Evolutionary conservation across 2,329 filamentous ascomycete species (phyloP).

Genomic region (Paraphoma sp.): DNA sequence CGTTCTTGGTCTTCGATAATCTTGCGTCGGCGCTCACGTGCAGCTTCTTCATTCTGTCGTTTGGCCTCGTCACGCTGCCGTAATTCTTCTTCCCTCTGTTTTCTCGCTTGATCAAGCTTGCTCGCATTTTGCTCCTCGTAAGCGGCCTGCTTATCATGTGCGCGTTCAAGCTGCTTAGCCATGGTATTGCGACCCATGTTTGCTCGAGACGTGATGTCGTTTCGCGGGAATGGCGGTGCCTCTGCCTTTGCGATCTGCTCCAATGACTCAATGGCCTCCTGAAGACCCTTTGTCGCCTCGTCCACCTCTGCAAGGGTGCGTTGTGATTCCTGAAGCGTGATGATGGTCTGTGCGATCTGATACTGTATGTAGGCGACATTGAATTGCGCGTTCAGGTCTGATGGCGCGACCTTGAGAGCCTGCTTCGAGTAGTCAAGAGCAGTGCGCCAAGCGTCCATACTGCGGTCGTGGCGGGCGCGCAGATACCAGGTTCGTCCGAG

Average conservation of each 20-base stretch:
- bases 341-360: constrained; percentile 84
- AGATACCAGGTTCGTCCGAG: constrained; percentile 87
- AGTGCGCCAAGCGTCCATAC: constrained; percentile 66
- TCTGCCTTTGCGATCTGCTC: constrained; percentile 65
- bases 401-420: constrained; percentile 79
- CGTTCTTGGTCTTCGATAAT: constrained; percentile 85
- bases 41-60: constrained; percentile 69
- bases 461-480: constrained; percentile 74
- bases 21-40: constrained; percentile 77
- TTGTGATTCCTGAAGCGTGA: constrained; percentile 75
- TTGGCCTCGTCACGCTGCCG: constrained; percentile 79
- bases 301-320: constrained; percentile 82
- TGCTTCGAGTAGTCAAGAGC: constrained; percentile 68
- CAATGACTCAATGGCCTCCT: constrained; percentile 79
- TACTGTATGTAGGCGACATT: constrained; percentile 98
- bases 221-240: constrained; percentile 83
- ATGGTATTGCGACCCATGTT: constrained; percentile 98
- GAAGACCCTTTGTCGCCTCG: constrained; percentile 78
- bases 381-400: constrained; percentile 92
- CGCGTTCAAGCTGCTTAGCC: constrained; percentile 86
- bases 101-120: constrained; percentile 81
- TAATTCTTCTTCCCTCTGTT: constrained; percentile 81
- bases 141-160: constrained; percentile 81
- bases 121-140: constrained; percentile 94
- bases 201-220: constrained; percentile 91